phyloP scores from a whole-genome alignment of 495 filamentous ascomycete genomes.

The Endocarpon pusillum region DNA sequence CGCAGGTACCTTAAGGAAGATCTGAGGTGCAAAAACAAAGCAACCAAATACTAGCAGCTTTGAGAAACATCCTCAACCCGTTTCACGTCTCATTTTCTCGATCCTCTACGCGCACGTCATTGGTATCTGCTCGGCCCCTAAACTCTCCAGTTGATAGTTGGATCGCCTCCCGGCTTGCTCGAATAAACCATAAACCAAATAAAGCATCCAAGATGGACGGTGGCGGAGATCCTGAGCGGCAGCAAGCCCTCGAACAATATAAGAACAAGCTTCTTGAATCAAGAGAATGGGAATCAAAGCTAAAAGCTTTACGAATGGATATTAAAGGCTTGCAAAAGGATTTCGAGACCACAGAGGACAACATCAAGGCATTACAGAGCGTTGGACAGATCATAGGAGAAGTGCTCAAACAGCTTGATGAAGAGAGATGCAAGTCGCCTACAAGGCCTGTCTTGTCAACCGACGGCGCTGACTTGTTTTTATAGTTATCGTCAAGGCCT shows the following conservation, averaged over 20 bases:
- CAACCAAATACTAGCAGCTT: too few species aligned
- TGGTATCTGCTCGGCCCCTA: too few species aligned
- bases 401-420: conserved; percentile 95
- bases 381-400: conserved; percentile 99
- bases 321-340: conserved; percentile 91
- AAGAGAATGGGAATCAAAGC: conserved; percentile 94
- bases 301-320: conserved; percentile 77
- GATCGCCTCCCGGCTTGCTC: too few species aligned
- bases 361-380: conserved; percentile 98
- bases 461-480: conserved; percentile 1
- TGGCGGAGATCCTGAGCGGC: conserved; percentile 46
- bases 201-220: conserved; percentile 31
- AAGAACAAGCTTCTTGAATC: conserved; percentile 89
- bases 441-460: neutral
- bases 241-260: conserved; percentile 72
- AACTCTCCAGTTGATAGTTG: too few species aligned
- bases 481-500: conserved; percentile 70
- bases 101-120: too few species aligned
- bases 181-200: too few species aligned
- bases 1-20: too few species aligned
- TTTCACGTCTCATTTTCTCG: too few species aligned
- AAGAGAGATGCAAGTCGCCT: conserved; percentile 74
- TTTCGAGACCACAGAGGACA: conserved; percentile 93
- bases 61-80: too few species aligned
- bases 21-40: too few species aligned